Percentiles rank a stretch among this genome's conserved stretches.
Conservation (phyloP, 495 filamentous ascomycete genomes). For the Aspergillus homomorphus region DNA sequence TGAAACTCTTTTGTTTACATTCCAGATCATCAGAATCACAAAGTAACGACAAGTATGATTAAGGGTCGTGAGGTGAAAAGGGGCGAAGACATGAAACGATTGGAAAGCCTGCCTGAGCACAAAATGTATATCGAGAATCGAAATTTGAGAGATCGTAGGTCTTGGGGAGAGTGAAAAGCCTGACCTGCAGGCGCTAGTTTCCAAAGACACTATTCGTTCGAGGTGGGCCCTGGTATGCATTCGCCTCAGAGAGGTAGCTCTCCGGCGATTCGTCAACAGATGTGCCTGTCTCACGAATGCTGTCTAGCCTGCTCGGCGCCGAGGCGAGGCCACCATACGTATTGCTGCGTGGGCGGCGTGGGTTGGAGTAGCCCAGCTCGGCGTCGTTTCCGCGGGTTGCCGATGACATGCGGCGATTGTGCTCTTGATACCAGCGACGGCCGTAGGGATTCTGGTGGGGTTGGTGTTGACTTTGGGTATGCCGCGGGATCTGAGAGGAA, state of each 20-base stretch:
- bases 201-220: slow-evolving; percentile 31
- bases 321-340: slow-evolving; percentile 28
- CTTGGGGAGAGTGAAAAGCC: not conserved
- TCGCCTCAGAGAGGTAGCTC: slow-evolving; percentile 23
- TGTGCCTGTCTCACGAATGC: slow-evolving; percentile 34
- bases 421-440: slow-evolving; percentile 3
- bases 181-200: slow-evolving; percentile 19
- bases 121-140: not conserved
- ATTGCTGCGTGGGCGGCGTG: slow-evolving; percentile 36
- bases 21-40: not conserved
- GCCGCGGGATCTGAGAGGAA: slow-evolving; percentile 25
- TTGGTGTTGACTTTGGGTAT: slow-evolving; percentile 31
- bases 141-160: not conserved
- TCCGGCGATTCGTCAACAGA: slow-evolving; percentile 28
- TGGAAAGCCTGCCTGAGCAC: not conserved
- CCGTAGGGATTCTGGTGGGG: slow-evolving; percentile 18
- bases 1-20: not conserved
- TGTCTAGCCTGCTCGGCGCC: slow-evolving; percentile 26
- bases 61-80: not conserved
- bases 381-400: slow-evolving; percentile 32
- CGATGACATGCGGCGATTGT: slow-evolving; percentile 17
- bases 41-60: not conserved
- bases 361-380: slow-evolving; percentile 37
- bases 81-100: not conserved
- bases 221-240: slow-evolving; percentile 36